phyloP scores from a whole-genome alignment of 306 rosid species.

The Elaeagnus macrophylla region DNA sequence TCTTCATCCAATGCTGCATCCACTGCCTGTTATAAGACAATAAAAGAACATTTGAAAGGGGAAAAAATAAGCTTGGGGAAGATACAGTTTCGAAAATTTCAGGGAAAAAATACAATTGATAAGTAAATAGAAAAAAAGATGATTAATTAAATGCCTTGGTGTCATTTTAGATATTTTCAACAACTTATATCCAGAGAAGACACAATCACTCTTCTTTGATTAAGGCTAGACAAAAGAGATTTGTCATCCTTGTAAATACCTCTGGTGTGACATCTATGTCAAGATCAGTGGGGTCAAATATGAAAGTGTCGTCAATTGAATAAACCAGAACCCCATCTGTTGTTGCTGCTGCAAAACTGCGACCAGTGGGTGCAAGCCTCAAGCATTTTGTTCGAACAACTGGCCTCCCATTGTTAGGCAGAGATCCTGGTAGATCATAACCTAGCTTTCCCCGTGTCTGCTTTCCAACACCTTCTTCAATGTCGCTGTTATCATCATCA shows the following conservation, averaged over 20 bases:
- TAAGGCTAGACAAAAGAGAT: not conserved
- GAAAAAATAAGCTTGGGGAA: not conserved
- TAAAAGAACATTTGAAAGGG: not conserved
- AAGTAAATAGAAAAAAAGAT: not conserved
- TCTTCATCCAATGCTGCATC: constrained; percentile 60
- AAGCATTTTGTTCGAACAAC: constrained; percentile 67
- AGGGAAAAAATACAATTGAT: not conserved
- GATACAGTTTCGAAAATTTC: not conserved
- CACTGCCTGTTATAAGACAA: constrained; percentile 58
- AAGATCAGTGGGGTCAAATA: constrained; percentile 90
- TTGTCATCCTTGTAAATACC: constrained; percentile 36
- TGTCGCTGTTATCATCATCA: constrained; percentile 68
- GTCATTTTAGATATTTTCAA: too few species aligned
- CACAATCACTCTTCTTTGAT: not conserved
- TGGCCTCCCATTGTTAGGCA: constrained; percentile 80
- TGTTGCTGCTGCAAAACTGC: constrained; percentile 89
- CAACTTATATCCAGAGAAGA: too few species aligned
- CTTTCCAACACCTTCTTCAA: constrained; percentile 68
- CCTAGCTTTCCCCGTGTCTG: constrained; percentile 65
- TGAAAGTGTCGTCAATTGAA: constrained; percentile 81
- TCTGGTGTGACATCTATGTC: constrained; percentile 95
- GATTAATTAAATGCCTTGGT: not conserved
- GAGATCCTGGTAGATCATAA: constrained; percentile 72
- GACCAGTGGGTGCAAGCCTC: constrained; percentile 88
- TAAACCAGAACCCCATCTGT: constrained; percentile 86